phyloP scores from a whole-genome alignment of 1,284 basidiomycete genomes.

The Jaminaea rosea region DNA sequence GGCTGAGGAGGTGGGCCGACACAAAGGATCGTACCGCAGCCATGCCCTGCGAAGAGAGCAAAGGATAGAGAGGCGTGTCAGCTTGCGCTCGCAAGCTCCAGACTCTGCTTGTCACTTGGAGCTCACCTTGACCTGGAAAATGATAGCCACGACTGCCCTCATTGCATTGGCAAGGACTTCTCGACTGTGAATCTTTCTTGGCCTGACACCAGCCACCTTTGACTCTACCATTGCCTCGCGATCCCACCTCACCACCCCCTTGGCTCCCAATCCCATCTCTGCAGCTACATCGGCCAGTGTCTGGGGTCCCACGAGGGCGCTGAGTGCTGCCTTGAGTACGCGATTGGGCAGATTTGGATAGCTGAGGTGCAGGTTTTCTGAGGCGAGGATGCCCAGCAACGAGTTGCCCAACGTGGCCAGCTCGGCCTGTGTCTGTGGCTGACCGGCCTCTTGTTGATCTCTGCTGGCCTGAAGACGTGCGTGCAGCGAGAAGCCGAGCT shows the following conservation, averaged over 20 bases:
- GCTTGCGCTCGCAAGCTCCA: not conserved
- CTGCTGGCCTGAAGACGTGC: not conserved
- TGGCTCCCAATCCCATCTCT: slow-evolving; percentile 47
- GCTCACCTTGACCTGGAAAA: slow-evolving; percentile 53
- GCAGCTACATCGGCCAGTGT: slow-evolving; percentile 74
- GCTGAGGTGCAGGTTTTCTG: slow-evolving; percentile 70
- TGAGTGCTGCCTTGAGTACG: slow-evolving; percentile 79
- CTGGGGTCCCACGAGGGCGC: slow-evolving; percentile 76
- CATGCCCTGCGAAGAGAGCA: not conserved
- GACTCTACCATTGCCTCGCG: slow-evolving; percentile 4
- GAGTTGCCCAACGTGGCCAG: slow-evolving; percentile 76
- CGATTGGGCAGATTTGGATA: slow-evolving; percentile 87
- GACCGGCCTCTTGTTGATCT: not conserved
- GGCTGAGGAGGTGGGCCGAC: slow-evolving; percentile 22
- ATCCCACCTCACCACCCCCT: slow-evolving; percentile 44
- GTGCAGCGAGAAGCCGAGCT: slow-evolving; percentile 10
- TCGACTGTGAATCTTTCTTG: slow-evolving; percentile 7
- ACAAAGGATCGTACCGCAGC: slow-evolving; percentile 23
- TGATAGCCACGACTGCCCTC: slow-evolving; percentile 52
- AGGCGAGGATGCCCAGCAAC: slow-evolving; percentile 78
- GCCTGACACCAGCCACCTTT: slow-evolving; percentile 4
- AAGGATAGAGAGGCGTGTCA: not conserved
- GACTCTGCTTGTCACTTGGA: too few species aligned
- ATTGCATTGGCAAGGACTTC: slow-evolving; percentile 48
- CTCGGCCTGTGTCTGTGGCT: slow-evolving; percentile 65